Evolutionary conservation across 2,329 filamentous ascomycete genomes (phyloP).

Genomic region (Talaromyces sp.): DNA sequence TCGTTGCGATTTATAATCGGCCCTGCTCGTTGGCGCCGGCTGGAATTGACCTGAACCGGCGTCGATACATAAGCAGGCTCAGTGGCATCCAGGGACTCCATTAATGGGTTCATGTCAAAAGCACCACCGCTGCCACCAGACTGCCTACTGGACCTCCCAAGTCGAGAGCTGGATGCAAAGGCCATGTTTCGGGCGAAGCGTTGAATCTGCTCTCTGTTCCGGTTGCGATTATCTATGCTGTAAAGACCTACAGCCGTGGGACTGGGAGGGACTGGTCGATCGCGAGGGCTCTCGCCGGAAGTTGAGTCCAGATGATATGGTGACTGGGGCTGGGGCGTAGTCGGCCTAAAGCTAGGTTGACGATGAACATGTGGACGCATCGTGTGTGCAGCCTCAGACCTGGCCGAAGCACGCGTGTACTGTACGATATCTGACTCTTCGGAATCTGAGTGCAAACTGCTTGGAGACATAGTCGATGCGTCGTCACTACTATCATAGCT

Average conservation of each 20-base stretch:
- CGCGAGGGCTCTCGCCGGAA: neutral
- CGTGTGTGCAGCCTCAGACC: constrained; percentile 4
- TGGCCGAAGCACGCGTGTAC: neutral
- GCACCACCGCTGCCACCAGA: neutral
- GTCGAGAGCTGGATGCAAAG: neutral
- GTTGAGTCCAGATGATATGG: neutral
- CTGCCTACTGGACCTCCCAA: neutral
- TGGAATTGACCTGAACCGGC: neutral
- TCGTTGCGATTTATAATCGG: neutral
- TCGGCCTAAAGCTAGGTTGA: constrained; percentile 1
- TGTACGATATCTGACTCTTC: constrained; percentile 2
- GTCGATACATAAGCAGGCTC: constrained; percentile 3
- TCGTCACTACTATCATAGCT: constrained; percentile 3
- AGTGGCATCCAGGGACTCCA: neutral
- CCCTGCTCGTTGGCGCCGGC: neutral
- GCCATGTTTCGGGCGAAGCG: constrained; percentile 2
- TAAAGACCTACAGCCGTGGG: constrained; percentile 2
- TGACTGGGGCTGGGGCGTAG: neutral
- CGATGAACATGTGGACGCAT: neutral
- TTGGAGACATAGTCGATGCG: neutral
- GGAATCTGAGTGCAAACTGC: neutral
- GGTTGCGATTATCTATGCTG: constrained; percentile 3
- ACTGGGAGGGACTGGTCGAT: neutral
- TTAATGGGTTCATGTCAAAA: constrained; percentile 1
- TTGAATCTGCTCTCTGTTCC: neutral